Evolutionary conservation across 2,329 filamentous ascomycete genomes (phyloP).

Genomic region (Setomelanomma holmii): DNA sequence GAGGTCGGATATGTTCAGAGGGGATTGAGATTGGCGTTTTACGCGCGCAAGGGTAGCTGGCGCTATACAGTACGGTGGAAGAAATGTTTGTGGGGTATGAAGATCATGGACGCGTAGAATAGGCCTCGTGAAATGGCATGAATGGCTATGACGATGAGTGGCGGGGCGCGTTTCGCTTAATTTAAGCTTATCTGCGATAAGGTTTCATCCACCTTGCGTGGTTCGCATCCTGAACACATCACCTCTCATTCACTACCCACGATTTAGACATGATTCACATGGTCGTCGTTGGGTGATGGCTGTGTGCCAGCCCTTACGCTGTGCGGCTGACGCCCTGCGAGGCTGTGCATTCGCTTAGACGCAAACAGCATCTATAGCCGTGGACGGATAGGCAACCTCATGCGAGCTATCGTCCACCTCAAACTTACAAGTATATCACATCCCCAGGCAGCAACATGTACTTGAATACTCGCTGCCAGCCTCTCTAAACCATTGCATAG

Average conservation of each 20-base stretch:
- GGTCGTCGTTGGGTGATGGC: neutral
- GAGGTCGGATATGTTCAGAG: neutral
- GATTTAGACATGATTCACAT: no score
- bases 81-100: no score
- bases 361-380: neutral
- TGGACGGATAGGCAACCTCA: conserved; percentile 1
- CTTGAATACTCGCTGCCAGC: neutral
- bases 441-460: neutral
- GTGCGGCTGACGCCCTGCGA: neutral
- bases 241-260: no score
- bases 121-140: no score
- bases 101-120: neutral
- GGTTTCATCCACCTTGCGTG: no score
- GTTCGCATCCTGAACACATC: no score
- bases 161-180: no score
- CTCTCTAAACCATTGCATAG: neutral
- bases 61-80: neutral
- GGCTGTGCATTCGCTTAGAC: neutral
- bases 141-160: no score
- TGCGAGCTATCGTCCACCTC: neutral
- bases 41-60: neutral
- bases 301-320: neutral
- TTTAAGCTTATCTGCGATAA: no score
- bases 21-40: neutral
- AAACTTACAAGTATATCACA: conserved; percentile 3